These are phyloP conservation scores for Endogone sp. DNA, from an alignment of 192 early-diverging fungal genomes.

Conservation along the genomic window DNA sequence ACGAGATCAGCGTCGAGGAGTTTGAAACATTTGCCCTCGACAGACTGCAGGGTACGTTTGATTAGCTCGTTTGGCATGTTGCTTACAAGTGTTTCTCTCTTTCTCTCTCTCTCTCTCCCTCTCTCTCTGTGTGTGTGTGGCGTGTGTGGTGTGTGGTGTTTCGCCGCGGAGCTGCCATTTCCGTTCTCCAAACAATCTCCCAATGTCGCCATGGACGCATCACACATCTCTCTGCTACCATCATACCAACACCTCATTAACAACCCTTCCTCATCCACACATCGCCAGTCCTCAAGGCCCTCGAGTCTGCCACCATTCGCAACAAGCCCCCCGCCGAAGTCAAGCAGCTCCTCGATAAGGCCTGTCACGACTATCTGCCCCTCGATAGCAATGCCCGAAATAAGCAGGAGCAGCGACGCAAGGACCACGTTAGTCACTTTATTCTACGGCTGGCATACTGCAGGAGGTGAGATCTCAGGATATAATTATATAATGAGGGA, in stretches of 20 bases:
- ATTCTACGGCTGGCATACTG: conserved; percentile 75
- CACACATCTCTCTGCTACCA: no score
- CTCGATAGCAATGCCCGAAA: conserved; percentile 48
- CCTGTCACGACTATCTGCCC: conserved; percentile 58
- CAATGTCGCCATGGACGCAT: no score
- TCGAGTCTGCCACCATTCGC: conserved; percentile 80
- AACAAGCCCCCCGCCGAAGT: conserved; percentile 57
- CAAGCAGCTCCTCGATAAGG: conserved; percentile 43
- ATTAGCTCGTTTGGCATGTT: no score
- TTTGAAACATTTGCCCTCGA: conserved; percentile 75
- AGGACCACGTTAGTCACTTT: conserved; percentile 82
- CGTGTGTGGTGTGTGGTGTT: no score
- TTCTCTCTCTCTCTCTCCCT: not conserved
- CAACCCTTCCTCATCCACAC: no score
- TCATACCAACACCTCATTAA: no score
- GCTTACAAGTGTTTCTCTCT: no score
- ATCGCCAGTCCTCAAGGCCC: conserved; percentile 79
- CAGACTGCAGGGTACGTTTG: conserved; percentile 59
- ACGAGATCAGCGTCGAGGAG: conserved; percentile 64
- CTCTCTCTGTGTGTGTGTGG: no score
- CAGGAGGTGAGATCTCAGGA: conserved; percentile 36
- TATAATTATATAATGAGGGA: not conserved
- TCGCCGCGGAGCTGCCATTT: no score
- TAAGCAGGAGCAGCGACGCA: conserved; percentile 59
- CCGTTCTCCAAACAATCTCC: not conserved